These are phyloP conservation scores for Sarocladium oryzae DNA, from an alignment of 2,329 filamentous ascomycete genomes.

Conservation along the genomic window DNA sequence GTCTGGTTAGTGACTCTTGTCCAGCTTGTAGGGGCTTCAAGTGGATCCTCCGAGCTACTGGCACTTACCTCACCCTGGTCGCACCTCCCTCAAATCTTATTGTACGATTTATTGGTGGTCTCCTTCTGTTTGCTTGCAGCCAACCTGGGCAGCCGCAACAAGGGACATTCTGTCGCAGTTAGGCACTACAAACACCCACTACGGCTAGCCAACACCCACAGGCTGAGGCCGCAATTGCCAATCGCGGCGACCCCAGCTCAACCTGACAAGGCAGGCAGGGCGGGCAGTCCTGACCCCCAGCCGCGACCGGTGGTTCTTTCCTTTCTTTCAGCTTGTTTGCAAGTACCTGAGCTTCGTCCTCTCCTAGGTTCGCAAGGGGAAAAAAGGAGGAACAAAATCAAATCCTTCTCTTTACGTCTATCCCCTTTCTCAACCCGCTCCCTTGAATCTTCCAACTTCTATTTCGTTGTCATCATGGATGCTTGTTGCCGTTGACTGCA, in stretches of 20 bases:
- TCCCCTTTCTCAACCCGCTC: not conserved
- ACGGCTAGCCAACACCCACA: not conserved
- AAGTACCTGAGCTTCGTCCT: not conserved
- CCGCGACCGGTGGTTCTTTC: conserved; percentile 1
- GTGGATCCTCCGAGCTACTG: not conserved
- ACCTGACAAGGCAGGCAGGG: not conserved
- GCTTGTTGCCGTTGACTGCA: not conserved
- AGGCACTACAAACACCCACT: not conserved
- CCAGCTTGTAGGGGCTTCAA: not conserved
- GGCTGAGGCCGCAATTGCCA: not conserved
- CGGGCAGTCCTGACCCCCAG: not conserved
- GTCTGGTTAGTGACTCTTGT: not conserved
- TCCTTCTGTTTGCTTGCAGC: conserved; percentile 1
- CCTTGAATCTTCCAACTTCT: not conserved
- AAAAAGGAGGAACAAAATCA: not conserved
- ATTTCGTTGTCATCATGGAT: not conserved
- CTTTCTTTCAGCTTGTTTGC: not conserved
- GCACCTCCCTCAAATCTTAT: not conserved
- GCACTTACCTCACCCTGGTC: not conserved
- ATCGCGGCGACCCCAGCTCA: not conserved
- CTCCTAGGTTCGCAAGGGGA: not conserved
- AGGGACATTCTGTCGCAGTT: not conserved
- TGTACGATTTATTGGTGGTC: not conserved
- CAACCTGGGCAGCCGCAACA: not conserved
- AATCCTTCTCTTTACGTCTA: not conserved